Percentiles rank a stretch among this genome's conserved stretches.
phyloP scores from a whole-genome alignment of 2,329 filamentous ascomycete genomes.

The Scleromitrula shiraiana region DNA sequence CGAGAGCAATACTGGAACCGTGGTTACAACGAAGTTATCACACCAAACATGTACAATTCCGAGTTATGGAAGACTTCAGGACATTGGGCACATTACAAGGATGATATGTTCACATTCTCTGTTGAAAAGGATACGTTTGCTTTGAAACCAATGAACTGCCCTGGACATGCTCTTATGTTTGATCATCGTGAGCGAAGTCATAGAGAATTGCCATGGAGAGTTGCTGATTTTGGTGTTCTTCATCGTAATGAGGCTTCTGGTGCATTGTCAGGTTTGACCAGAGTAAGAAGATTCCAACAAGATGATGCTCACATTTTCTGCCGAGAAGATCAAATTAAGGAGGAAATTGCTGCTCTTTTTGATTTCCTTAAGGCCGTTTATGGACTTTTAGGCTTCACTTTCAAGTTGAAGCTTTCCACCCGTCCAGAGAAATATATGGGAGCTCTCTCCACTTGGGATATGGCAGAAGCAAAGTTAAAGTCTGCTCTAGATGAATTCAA shows the following conservation, averaged over 20 bases:
- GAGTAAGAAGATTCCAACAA: constrained; percentile 90
- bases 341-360: constrained; percentile 75
- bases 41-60: constrained; percentile 94
- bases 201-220: constrained; percentile 79
- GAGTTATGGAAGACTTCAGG: constrained; percentile 91
- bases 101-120: constrained; percentile 89
- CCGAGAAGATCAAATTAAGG: constrained; percentile 63
- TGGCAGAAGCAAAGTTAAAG: constrained; percentile 74
- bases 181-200: constrained; percentile 78
- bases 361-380: constrained; percentile 79
- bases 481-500: constrained; percentile 74
- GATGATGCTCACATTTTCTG: constrained; percentile 98
- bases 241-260: constrained; percentile 95
- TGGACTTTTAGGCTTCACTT: constrained; percentile 77
- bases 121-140: constrained; percentile 79
- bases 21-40: constrained; percentile 90
- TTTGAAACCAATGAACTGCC: constrained; percentile 98
- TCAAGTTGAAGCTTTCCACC: constrained; percentile 92
- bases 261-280: constrained; percentile 80
- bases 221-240: constrained; percentile 92
- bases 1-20: constrained; percentile 86
- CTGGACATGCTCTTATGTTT: constrained; percentile 86
- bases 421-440: constrained; percentile 84
- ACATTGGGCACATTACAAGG: constrained; percentile 88
- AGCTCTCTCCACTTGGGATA: constrained; percentile 78